Base-by-base conservation (phyloP, 1,284 basidiomycete genomes). In the Cryptococcus depauperatus region DNA sequence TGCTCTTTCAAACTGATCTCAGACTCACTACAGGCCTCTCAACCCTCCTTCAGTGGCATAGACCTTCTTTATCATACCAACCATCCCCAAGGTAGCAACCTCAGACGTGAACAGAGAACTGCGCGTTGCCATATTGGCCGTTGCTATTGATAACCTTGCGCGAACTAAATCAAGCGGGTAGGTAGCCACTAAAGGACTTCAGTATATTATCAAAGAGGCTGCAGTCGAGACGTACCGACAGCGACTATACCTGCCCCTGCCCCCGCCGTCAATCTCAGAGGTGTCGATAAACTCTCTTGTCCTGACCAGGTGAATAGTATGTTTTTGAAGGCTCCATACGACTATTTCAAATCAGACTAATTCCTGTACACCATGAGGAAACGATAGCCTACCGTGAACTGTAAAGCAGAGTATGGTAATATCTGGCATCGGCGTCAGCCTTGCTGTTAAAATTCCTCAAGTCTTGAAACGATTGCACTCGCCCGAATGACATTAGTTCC, bases 131-230 rank as follows among this genome's bases (percentile, higher is more conserved):
- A 68, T 55, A 39, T 64, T 64, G 25, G 66, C 85, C 3, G 88
- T 90, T 11, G 88, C 89, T 59, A 96, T 93, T 23, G 87, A 91
- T 55, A 96, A 75, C 38, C 91, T 79, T n/a, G 88, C 86, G 42
- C 91, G 80, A 19, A 96, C 85, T 44, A 96, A 80, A 68, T 96
- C 91, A 52, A 96, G 73, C 3, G 91, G 91, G 71, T 95, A 96
- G 62, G 91, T 96, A 26, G 85, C 79, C 52, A 84, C 86, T 65
- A 42, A 1, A 23, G 26, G 3, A 13, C 10, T 11, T 33, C 25
- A 46, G 37, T 10, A 16, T 7, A 10, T 6, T 23, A 5, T 18
- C 37, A 34, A 26, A 14, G 11, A 37, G 30, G 7, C 26, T 16
- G 5, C 22, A 23, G n/a, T 14, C 21, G 22, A 45, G 44, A 75